Percentiles rank a stretch among this genome's conserved stretches.
Conservation (phyloP, 2,329 filamentous ascomycete species). For the Endoconidiophora polonica region DNA sequence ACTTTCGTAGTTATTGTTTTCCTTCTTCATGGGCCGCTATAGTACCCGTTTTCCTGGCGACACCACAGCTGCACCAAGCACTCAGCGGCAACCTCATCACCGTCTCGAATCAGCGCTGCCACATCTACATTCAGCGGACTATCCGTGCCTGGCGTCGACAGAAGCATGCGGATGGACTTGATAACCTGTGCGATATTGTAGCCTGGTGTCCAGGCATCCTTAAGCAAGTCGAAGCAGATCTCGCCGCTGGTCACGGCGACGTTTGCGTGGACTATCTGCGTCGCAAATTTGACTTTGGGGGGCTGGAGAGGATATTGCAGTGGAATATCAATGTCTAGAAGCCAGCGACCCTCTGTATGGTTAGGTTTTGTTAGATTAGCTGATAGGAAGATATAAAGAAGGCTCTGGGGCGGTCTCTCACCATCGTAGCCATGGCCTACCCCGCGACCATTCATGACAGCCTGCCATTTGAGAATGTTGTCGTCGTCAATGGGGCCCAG, state of each 20-base stretch:
- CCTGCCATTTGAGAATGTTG: conserved; percentile 41
- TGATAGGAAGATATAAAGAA: not conserved
- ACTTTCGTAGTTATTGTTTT: too few relatives aligned
- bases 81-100: conserved; percentile 51
- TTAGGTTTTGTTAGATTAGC: not conserved
- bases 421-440: conserved; percentile 40
- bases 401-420: conserved; percentile 18
- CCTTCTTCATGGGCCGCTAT: conserved; percentile 10
- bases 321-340: conserved; percentile 61
- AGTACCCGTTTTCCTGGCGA: conserved; percentile 15
- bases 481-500: conserved; percentile 37
- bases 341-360: conserved; percentile 55
- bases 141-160: conserved; percentile 51
- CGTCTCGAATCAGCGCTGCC: conserved; percentile 50
- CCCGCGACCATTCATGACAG: conserved; percentile 41
- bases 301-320: conserved; percentile 61
- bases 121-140: conserved; percentile 67
- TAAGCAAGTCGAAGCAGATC: conserved; percentile 81
- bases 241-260: conserved; percentile 56
- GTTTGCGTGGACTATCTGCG: conserved; percentile 74
- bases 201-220: conserved; percentile 65
- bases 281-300: conserved; percentile 67
- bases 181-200: conserved; percentile 66
- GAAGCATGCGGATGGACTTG: conserved; percentile 54
- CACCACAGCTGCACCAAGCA: conserved; percentile 59